These are phyloP conservation scores for Paecilomyces sp. DNA, from an alignment of 2,329 filamentous ascomycete species.

Conservation along the genomic window DNA sequence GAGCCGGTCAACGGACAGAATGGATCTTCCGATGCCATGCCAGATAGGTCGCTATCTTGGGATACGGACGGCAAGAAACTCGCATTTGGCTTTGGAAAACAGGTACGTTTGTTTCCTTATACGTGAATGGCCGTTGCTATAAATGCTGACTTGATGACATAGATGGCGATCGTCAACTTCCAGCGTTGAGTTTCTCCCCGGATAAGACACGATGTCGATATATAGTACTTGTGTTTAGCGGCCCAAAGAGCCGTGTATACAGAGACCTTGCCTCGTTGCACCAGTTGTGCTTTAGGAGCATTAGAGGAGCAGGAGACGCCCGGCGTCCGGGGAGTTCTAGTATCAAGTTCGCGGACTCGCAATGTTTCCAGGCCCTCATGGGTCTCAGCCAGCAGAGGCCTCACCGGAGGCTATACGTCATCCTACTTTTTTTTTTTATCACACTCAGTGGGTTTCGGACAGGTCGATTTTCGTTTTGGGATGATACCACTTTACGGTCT, in stretches of 20 bases:
- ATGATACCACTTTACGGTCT: neutral
- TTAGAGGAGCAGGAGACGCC: neutral
- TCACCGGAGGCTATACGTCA: neutral
- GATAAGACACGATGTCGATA: neutral
- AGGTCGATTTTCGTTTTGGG: neutral
- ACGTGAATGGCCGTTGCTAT: neutral
- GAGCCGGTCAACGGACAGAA: constrained; percentile 30
- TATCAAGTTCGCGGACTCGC: neutral
- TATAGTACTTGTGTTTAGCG: neutral
- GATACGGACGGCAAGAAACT: constrained; percentile 48
- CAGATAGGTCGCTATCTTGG: constrained; percentile 42
- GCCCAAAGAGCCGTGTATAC: neutral
- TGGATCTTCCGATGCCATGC: constrained; percentile 16
- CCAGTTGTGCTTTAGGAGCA: neutral
- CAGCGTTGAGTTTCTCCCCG: constrained; percentile 1
- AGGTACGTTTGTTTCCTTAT: constrained; percentile 29
- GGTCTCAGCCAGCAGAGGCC: neutral
- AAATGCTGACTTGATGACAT: constrained; percentile 1
- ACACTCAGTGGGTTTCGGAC: neutral
- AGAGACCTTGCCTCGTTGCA: neutral
- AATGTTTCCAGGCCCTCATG: neutral
- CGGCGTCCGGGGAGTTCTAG: neutral
- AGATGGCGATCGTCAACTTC: constrained; percentile 32
- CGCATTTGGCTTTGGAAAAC: constrained; percentile 42
- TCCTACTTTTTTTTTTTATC: neutral